Percentiles rank a stretch among this genome's conserved stretches.
phyloP scores from a whole-genome alignment of 139 green algal species.

The Chara braunii region DNA sequence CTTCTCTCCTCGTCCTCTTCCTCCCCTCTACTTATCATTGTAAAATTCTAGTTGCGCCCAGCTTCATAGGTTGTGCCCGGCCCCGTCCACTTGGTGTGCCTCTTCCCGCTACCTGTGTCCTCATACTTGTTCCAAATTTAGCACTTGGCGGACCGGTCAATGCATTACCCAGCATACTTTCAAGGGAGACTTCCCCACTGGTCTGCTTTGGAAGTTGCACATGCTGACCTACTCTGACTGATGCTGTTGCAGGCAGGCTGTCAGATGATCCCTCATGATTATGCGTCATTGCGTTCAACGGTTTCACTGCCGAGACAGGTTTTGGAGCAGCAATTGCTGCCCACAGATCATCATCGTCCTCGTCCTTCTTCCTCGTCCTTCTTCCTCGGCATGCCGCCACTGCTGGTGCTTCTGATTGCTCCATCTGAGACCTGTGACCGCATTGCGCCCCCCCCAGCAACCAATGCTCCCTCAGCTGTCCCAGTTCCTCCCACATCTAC shows the following conservation, averaged over 20 bases:
- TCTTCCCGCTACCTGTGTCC: background rate
- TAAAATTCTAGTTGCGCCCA: no score
- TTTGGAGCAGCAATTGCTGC: conserved; percentile 21
- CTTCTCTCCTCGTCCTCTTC: no score
- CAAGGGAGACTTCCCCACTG: background rate
- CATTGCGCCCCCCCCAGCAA: background rate
- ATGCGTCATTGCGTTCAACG: background rate
- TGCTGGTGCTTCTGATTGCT: background rate
- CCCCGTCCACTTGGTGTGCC: conserved; percentile 3
- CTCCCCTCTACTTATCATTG: no score
- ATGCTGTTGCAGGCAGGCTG: conserved; percentile 2
- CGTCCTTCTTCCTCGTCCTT: background rate
- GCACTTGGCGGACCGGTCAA: background rate
- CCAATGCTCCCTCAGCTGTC: background rate
- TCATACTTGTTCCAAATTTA: background rate
- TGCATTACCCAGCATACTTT: background rate
- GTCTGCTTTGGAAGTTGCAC: background rate
- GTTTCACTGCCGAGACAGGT: conserved; percentile 1
- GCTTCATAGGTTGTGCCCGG: conserved; percentile 8
- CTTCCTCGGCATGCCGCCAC: background rate
- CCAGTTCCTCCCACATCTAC: no score
- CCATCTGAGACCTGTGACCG: background rate
- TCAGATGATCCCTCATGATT: background rate
- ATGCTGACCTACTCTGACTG: conserved; percentile 3
- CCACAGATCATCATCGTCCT: conserved; percentile 16